Percentiles rank a stretch among this genome's conserved stretches.
These are phyloP conservation scores for Wickerhamomyces kurtzmanii DNA, from an alignment of 805 yeast genomes.

Conservation along the genomic window DNA sequence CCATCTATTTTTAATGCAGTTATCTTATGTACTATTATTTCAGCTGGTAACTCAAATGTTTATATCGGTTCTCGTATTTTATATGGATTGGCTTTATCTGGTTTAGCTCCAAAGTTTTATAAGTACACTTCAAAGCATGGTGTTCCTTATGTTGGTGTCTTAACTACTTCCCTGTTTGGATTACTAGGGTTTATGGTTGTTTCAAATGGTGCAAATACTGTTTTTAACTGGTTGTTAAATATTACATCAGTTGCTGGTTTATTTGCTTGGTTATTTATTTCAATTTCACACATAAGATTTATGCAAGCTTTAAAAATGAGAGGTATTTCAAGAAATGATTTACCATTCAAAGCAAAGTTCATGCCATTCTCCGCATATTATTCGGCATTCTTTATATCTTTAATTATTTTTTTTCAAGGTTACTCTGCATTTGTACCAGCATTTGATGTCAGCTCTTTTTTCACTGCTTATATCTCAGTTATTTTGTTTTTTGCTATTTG, in stretches of 20 bases:
- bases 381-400: conserved; percentile 39
- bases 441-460: conserved; percentile 46
- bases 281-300: conserved; percentile 57
- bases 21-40: conserved; percentile 52
- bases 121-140: conserved; percentile 40
- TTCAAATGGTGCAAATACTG: conserved; percentile 41
- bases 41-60: conserved; percentile 75
- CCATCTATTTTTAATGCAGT: conserved; percentile 70
- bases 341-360: conserved; percentile 66
- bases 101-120: conserved; percentile 47
- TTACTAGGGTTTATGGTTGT: conserved; percentile 50
- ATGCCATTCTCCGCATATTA: conserved; percentile 66
- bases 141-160: conserved; percentile 51
- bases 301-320: conserved; percentile 54
- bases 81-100: conserved; percentile 52
- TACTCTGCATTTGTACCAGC: conserved; percentile 47
- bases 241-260: conserved; percentile 74
- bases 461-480: conserved; percentile 64
- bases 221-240: conserved; percentile 64
- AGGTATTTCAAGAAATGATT: conserved; percentile 54
- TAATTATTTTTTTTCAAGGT: conserved; percentile 67
- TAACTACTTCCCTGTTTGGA: conserved; percentile 52
- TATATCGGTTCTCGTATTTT: conserved; percentile 64
- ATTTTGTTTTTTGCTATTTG: conserved; percentile 48
- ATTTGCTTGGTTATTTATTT: conserved; percentile 62